phyloP scores from a whole-genome alignment of 2,329 filamentous ascomycete genomes.

The Fusarium sp. region DNA sequence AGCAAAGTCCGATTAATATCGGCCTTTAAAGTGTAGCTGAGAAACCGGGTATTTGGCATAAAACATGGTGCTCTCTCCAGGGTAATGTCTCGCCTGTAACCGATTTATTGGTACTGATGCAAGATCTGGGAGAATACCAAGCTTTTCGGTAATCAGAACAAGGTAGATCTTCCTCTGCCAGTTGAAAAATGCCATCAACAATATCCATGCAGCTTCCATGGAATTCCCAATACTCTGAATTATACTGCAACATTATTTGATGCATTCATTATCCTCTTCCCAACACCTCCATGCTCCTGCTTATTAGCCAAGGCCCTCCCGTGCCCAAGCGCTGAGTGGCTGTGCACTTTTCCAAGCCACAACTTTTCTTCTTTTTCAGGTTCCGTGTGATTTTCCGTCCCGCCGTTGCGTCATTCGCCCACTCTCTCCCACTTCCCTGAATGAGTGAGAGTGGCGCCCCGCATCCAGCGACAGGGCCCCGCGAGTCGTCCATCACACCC shows the following conservation, averaged over 20 bases:
- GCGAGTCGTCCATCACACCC: background rate
- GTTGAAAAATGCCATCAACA: background rate
- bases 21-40: background rate
- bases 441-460: conserved; percentile 20
- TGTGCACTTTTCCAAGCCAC: conserved; percentile 17
- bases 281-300: background rate
- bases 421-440: conserved; percentile 18
- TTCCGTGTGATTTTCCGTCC: conserved; percentile 25
- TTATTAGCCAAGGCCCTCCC: background rate
- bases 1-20: background rate
- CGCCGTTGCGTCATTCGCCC: conserved; percentile 38
- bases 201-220: background rate
- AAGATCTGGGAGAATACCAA: background rate
- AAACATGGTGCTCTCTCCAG: background rate
- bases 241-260: background rate
- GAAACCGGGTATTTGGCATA: background rate
- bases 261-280: background rate
- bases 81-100: background rate
- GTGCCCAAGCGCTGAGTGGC: conserved; percentile 9
- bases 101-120: background rate
- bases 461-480: conserved; percentile 19
- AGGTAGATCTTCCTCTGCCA: background rate
- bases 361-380: background rate
- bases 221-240: background rate
- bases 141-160: background rate